Percentiles rank a stretch among this genome's conserved stretches.
These are phyloP conservation scores for Candida xiaguanensis DNA, from an alignment of 805 yeast genomes.

Conservation along the genomic window DNA sequence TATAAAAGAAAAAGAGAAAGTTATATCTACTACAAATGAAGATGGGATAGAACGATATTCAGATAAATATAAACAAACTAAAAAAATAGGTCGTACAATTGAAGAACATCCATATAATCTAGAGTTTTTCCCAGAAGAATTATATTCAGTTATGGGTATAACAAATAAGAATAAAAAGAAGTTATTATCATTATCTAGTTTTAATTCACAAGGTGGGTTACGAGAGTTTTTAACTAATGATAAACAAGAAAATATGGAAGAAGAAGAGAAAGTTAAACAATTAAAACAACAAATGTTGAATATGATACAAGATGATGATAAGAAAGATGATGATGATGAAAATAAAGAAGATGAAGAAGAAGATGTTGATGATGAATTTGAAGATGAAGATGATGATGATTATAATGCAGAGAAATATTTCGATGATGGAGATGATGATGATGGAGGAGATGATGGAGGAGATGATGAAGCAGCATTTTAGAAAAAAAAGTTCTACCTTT, in stretches of 20 bases:
- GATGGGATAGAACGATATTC: constrained; percentile 83
- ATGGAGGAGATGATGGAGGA: constrained; percentile 56
- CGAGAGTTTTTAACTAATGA: constrained; percentile 26
- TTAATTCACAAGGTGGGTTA: constrained; percentile 37
- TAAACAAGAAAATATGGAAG: constrained; percentile 22
- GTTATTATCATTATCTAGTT: constrained; percentile 38
- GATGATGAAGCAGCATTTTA: constrained; percentile 73
- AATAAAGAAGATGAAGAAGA: constrained; percentile 45
- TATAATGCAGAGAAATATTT: constrained; percentile 78
- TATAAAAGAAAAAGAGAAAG: constrained; percentile 13
- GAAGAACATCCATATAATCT: constrained; percentile 74
- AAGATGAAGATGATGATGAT: constrained; percentile 74
- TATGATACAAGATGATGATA: constrained; percentile 44
- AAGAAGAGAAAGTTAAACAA: constrained; percentile 28
- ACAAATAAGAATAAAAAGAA: constrained; percentile 50
- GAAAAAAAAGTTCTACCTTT: too few relatives aligned
- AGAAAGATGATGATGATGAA: constrained; percentile 31
- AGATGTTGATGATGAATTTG: constrained; percentile 65
- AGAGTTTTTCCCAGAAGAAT: constrained; percentile 73
- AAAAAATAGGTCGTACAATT: constrained; percentile 66
- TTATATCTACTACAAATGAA: constrained; percentile 14
- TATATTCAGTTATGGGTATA: constrained; percentile 68
- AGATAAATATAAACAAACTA: constrained; percentile 70
- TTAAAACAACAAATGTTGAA: constrained; percentile 40
- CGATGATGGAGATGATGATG: constrained; percentile 63